phyloP scores from a whole-genome alignment of 2,329 filamentous ascomycete genomes.

The Aspergillus melleus region DNA sequence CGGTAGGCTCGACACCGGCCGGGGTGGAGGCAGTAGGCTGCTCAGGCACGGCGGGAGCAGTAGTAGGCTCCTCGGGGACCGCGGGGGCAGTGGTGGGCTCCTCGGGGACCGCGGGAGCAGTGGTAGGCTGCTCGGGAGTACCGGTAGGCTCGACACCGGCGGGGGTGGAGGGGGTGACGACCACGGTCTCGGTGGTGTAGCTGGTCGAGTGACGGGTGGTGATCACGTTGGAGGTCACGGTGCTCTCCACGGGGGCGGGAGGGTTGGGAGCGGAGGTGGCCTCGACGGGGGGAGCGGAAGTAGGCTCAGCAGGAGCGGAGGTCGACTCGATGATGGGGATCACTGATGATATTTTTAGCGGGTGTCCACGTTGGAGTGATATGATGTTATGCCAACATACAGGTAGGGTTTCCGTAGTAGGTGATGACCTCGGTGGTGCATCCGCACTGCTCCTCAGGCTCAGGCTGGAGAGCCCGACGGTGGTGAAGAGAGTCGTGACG shows the following conservation, averaged over 20 bases:
- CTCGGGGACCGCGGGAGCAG: not conserved
- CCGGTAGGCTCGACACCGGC: slow-evolving; percentile 10
- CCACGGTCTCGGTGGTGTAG: slow-evolving; percentile 38
- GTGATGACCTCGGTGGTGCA: slow-evolving; percentile 76
- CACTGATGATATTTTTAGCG: slow-evolving; percentile 28
- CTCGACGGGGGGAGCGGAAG: slow-evolving; percentile 19
- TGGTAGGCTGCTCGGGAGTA: not conserved
- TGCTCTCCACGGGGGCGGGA: slow-evolving; percentile 17
- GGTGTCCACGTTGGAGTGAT: not conserved
- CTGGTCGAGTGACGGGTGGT: slow-evolving; percentile 42
- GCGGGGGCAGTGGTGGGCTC: slow-evolving; percentile 25
- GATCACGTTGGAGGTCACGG: slow-evolving; percentile 25
- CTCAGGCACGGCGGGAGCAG: slow-evolving; percentile 17
- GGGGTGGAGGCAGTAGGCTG: slow-evolving; percentile 6
- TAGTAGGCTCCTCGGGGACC: slow-evolving; percentile 5
- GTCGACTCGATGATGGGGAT: slow-evolving; percentile 35
- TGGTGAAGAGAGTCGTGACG: slow-evolving; percentile 60
- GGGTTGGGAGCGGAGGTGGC: not conserved
- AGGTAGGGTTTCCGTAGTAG: slow-evolving; percentile 64
- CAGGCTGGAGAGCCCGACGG: slow-evolving; percentile 45
- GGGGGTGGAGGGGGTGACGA: slow-evolving; percentile 22
- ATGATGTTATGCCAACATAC: slow-evolving; percentile 44
- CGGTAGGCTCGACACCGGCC: slow-evolving; percentile 9
- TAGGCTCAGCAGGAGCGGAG: slow-evolving; percentile 20
- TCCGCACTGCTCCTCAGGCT: slow-evolving; percentile 55